Evolutionary conservation across 2,329 filamentous ascomycete genomes (phyloP).

Genomic region (Trichoderma guizhouense): DNA sequence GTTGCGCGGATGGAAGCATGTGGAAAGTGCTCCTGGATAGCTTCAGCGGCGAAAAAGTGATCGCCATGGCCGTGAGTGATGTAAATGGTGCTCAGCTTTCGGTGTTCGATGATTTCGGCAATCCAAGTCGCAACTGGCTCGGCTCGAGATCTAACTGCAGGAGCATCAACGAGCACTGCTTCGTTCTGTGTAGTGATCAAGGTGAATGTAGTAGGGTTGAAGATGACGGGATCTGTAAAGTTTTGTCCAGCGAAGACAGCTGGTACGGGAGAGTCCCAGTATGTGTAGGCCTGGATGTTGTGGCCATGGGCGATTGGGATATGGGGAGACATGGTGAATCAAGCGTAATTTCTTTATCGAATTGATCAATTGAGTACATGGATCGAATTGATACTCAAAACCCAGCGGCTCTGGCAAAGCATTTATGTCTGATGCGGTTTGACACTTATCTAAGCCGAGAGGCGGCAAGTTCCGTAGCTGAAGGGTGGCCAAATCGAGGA

Average conservation of each 20-base stretch:
- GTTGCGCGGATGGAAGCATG: neutral
- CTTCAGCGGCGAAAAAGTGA: neutral
- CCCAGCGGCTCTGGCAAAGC: too few relatives aligned
- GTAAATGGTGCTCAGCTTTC: constrained; percentile 3
- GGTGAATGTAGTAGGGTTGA: constrained; percentile 3
- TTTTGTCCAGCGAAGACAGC: neutral
- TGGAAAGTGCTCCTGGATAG: neutral
- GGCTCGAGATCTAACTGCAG: neutral
- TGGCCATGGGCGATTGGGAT: neutral
- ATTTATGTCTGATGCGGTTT: neutral
- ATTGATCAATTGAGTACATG: neutral
- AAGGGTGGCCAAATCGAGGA: neutral
- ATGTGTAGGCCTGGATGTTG: neutral
- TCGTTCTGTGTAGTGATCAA: neutral
- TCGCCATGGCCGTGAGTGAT: constrained; percentile 9
- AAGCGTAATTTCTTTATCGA: neutral
- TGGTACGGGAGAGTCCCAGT: neutral
- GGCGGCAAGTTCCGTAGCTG: neutral
- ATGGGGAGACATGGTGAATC: neutral
- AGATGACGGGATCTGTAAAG: neutral
- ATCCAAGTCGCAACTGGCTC: constrained; percentile 1
- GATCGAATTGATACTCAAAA: rapidly evolving
- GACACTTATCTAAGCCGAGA: neutral
- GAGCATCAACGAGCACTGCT: neutral
- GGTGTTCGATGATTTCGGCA: neutral